phyloP scores from a whole-genome alignment of 176 grass and related monocot species.

The Oropetium thomaeum region DNA sequence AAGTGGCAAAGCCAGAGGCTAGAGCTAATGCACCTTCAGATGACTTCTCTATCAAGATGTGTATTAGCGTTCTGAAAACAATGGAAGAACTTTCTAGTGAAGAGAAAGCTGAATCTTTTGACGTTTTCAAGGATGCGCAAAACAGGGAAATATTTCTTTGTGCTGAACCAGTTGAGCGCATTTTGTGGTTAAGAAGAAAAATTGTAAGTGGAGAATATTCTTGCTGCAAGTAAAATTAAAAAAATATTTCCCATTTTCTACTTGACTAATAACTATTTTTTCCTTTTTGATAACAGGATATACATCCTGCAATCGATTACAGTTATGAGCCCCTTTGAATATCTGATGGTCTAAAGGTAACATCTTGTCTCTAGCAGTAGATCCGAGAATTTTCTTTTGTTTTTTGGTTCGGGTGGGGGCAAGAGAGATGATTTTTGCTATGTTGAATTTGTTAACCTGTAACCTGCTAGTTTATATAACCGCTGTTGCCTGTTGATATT shows the following conservation, averaged over 20 bases:
- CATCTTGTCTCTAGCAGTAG: background rate
- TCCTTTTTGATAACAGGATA: background rate
- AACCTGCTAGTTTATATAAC: background rate
- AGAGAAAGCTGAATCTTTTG: background rate
- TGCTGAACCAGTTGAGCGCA: background rate
- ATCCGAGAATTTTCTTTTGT: background rate
- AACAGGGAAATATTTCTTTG: background rate
- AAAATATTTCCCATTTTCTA: background rate
- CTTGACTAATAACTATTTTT: background rate
- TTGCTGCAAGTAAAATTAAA: background rate
- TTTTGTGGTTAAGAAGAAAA: background rate
- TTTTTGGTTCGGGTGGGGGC: too few relatives aligned
- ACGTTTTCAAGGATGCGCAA: background rate
- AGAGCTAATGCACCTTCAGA: background rate
- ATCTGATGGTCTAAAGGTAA: background rate
- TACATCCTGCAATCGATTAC: background rate
- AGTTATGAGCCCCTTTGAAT: background rate
- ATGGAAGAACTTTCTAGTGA: background rate
- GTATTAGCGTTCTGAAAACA: background rate
- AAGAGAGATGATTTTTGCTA: background rate
- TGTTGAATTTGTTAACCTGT: background rate
- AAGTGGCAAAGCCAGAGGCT: background rate
- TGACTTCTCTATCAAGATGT: background rate
- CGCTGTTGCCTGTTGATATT: background rate
- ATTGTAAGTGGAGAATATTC: background rate